phyloP scores from a whole-genome alignment of 1,139 yeast genomes.

The Hansenula anomala region DNA sequence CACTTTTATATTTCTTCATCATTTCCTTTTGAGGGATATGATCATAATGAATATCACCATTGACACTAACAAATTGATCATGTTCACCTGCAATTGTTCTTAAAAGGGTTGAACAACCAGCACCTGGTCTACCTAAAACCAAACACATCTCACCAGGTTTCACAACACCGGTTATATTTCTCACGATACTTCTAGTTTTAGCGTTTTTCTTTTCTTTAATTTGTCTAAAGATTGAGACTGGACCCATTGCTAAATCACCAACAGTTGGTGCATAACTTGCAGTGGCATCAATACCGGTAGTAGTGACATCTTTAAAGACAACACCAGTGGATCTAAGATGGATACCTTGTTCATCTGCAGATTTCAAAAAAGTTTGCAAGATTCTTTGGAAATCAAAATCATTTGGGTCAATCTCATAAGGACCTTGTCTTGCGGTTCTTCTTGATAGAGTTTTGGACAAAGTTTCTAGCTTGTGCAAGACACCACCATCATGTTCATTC shows the following conservation, averaged over 20 bases:
- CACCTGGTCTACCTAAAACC: conserved; percentile 51
- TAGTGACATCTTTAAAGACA: conserved; percentile 39
- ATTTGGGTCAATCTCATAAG: conserved; percentile 19
- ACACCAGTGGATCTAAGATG: conserved; percentile 41
- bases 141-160: conserved; percentile 47
- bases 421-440: conserved; percentile 4
- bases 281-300: conserved; percentile 43
- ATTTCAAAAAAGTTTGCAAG: conserved; percentile 23
- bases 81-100: conserved; percentile 35
- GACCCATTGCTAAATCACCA: conserved; percentile 41
- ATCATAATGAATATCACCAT: conserved; percentile 38
- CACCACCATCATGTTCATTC: conserved; percentile 7
- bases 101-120: conserved; percentile 45
- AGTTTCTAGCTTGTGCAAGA: conserved; percentile 6
- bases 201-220: conserved; percentile 20
- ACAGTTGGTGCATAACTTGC: conserved; percentile 43
- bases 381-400: conserved; percentile 31
- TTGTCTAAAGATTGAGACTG: conserved; percentile 30
- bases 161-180: conserved; percentile 36
- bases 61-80: conserved; percentile 29
- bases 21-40: conserved; percentile 47
- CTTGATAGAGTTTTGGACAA: conserved; percentile 17
- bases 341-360: conserved; percentile 38
- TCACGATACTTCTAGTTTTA: conserved; percentile 31
- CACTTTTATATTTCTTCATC: conserved; percentile 41